Conservation (phyloP, 164 flowering plant species). For the Taxillus chinensis region DNA sequence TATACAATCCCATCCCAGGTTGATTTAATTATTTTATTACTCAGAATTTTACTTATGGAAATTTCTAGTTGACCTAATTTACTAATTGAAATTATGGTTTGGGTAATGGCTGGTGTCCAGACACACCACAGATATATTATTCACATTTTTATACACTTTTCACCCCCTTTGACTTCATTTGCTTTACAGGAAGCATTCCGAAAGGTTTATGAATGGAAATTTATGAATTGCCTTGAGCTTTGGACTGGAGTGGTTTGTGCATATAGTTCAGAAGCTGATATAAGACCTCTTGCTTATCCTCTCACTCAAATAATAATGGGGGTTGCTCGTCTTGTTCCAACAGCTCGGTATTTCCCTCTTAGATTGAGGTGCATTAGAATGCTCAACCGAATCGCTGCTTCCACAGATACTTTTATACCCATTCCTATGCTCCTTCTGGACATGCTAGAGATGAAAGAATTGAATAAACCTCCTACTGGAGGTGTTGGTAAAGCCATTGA, state of each 20-base stretch:
- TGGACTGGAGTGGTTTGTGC: constrained; percentile 90
- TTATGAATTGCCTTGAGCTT: constrained; percentile 89
- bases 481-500: constrained; percentile 86
- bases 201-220: constrained; percentile 95
- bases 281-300: constrained; percentile 81
- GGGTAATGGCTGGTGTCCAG: neutral
- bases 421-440: constrained; percentile 77
- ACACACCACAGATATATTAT: neutral
- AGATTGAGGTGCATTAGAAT: constrained; percentile 80
- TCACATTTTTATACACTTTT: neutral
- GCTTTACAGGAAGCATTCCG: constrained; percentile 57
- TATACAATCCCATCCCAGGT: no score
- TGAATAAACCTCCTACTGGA: constrained; percentile 62
- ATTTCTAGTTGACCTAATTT: no score
- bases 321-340: constrained; percentile 79
- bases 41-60: no score
- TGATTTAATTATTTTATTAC: no score
- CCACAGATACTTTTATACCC: constrained; percentile 67
- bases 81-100: neutral
- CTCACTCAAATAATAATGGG: constrained; percentile 81
- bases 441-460: constrained; percentile 91
- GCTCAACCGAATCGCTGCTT: constrained; percentile 84
- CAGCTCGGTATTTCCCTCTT: constrained; percentile 84
- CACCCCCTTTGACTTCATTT: neutral
- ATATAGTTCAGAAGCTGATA: constrained; percentile 57